phyloP scores from a whole-genome alignment of 179 eudicot genomes.

The Patellifolia procumbens region DNA sequence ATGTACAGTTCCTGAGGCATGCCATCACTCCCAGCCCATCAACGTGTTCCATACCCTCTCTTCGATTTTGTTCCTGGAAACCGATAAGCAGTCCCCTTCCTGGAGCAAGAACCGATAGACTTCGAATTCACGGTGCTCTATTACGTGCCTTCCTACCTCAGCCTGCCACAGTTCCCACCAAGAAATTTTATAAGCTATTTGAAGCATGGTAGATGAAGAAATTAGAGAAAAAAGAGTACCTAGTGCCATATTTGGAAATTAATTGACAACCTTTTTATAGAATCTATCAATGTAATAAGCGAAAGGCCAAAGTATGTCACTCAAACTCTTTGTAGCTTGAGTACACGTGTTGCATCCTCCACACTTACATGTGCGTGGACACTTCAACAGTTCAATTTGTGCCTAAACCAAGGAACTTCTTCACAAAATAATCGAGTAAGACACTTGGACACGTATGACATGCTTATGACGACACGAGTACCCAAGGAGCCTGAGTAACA shows the following conservation, averaged over 20 bases:
- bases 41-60: constrained; percentile 68
- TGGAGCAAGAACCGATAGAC: constrained; percentile 72
- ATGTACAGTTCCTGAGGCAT: constrained; percentile 13
- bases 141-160: constrained; percentile 69
- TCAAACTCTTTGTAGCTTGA: too few species aligned
- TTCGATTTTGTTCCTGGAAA: constrained; percentile 53
- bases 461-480: too few species aligned
- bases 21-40: constrained; percentile 67
- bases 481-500: too few species aligned
- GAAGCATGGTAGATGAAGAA: background rate
- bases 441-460: too few species aligned
- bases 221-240: background rate
- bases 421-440: too few species aligned
- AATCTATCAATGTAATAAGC: background rate
- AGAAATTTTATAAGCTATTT: background rate
- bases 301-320: background rate
- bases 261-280: background rate
- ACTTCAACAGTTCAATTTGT: too few species aligned
- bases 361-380: too few species aligned
- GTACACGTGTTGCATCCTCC: too few species aligned
- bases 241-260: background rate
- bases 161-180: constrained; percentile 46
- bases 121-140: constrained; percentile 81
- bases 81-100: constrained; percentile 60
- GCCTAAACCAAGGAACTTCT: too few species aligned